These are phyloP conservation scores for Pulveroboletus sp. DNA, from an alignment of 768 basidiomycete genomes.

Conservation along the genomic window DNA sequence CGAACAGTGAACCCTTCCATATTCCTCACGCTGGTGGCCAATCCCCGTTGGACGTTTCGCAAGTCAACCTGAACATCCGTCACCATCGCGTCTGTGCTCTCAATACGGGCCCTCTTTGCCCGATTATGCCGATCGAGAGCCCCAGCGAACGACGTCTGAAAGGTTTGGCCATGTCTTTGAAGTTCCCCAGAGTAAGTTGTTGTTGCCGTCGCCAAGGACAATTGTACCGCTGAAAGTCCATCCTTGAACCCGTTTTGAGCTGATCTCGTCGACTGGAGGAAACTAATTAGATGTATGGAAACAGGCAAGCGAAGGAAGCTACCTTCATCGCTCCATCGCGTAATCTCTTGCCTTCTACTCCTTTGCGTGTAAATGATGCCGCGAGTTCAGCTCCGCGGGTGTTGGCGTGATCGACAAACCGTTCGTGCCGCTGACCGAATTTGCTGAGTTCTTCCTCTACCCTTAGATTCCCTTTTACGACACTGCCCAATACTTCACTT, in stretches of 20 bases:
- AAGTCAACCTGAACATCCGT: constrained; percentile 51
- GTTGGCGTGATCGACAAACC: constrained; percentile 40
- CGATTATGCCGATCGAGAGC: constrained; percentile 60
- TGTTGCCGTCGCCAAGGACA: constrained; percentile 43
- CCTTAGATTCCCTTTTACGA: constrained; percentile 54
- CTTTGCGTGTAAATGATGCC: constrained; percentile 41
- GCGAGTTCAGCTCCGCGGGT: constrained; percentile 41
- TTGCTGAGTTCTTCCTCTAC: constrained; percentile 48
- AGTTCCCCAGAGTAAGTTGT: constrained; percentile 49
- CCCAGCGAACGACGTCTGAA: constrained; percentile 43
- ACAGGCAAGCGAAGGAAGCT: constrained; percentile 4
- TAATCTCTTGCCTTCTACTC: constrained; percentile 48
- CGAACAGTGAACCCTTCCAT: constrained; percentile 40
- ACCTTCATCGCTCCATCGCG: constrained; percentile 63
- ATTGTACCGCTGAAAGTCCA: constrained; percentile 44
- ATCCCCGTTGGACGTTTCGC: constrained; percentile 45
- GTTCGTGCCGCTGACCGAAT: constrained; percentile 48
- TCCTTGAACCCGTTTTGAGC: constrained; percentile 39
- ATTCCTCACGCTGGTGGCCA: constrained; percentile 48
- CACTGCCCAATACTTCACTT: constrained; percentile 48
- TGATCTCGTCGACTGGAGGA: constrained; percentile 38
- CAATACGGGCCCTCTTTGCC: constrained; percentile 65
- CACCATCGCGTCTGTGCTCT: constrained; percentile 49
- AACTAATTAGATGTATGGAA: constrained; percentile 11
- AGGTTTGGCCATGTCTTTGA: constrained; percentile 43